Base-by-base conservation (phyloP, 75 land plant species). In the Ceratopteris richardii region DNA sequence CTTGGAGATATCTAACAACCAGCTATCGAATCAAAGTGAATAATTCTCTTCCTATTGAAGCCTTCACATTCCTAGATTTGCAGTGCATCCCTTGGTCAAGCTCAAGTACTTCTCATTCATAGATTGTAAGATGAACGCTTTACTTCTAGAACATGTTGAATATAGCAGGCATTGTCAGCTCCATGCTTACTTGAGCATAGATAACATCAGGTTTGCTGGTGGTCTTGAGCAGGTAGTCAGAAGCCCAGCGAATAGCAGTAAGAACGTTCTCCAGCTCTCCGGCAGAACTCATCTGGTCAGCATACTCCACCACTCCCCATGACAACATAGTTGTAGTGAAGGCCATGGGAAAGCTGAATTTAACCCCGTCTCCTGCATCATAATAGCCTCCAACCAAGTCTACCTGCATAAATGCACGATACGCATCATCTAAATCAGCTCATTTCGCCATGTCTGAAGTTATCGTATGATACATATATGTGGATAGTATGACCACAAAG, bases 271-370 rank as follows among this genome's bases (percentile, higher is more conserved):
- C 51, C 6, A 90, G 60, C 62, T 90, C 70, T 19, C 75, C 64
- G 29, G 41, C 58, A 3, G 67, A 25, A 0, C 78, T 79, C 71
- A 73, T 52, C 3, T 48, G 54, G 23, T 62, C 70, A 1, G 79
- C 82, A 58, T 57, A 83, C 54, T 90, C 96, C 19, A 86, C 44
- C n/a, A 71, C 65, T 25, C 82, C 51, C 96, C 96, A 90, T 1
- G 91, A 72, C 6, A 90, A 78, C 76, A 86, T 72, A 0, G 96
- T 83, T 25, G 83, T 79, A 11, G 85, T 74, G 77, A 71, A 90
- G 2, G 96, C 96, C 87, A 90, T 81, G 17, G 96, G 96, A n/a
- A 90, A 66, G 28, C 81, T 78, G 75, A 90, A 90, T 53, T 90
- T 90, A 17, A 90, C 83, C 44, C 87, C 87, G 75, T 90, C 96